phyloP scores from a whole-genome alignment of 2,329 filamentous ascomycete species.

The Thelonectria rubi region DNA sequence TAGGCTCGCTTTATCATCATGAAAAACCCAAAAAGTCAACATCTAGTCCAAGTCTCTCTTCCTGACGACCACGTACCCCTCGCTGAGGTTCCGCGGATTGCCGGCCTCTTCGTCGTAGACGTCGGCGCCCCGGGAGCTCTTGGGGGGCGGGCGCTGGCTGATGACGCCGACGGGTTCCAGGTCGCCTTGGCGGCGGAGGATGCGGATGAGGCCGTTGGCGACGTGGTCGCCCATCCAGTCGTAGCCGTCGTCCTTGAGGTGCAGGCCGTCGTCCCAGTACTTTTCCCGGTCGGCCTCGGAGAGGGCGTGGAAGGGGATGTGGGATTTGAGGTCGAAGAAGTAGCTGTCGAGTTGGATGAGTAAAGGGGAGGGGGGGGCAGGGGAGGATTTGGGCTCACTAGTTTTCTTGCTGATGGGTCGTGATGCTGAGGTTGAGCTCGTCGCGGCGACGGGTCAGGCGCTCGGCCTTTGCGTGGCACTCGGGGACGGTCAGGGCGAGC shows the following conservation, averaged over 20 bases:
- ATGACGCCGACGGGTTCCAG: slow-evolving; percentile 23
- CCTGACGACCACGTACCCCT: slow-evolving; percentile 64
- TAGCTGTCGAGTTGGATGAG: slow-evolving; percentile 53
- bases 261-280: slow-evolving; percentile 70
- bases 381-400: slow-evolving; percentile 55
- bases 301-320: slow-evolving; percentile 64
- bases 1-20: slow-evolving; percentile 28
- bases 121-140: slow-evolving; percentile 13
- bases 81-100: slow-evolving; percentile 55
- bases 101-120: slow-evolving; percentile 63
- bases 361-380: not conserved
- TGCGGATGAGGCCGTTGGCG: slow-evolving; percentile 60
- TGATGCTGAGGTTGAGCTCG: slow-evolving; percentile 63
- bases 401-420: slow-evolving; percentile 56
- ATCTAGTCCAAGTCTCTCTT: slow-evolving; percentile 60
- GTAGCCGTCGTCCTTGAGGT: slow-evolving; percentile 68
- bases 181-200: slow-evolving; percentile 51
- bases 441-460: slow-evolving; percentile 49
- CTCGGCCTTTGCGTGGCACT: slow-evolving; percentile 50
- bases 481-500: slow-evolving; percentile 70
- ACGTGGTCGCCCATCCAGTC: slow-evolving; percentile 68
- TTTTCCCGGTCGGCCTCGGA: slow-evolving; percentile 53
- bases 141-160: slow-evolving; percentile 1
- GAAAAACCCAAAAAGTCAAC: not conserved
- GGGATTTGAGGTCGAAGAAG: slow-evolving; percentile 63